Evolutionary conservation across 1,284 basidiomycete genomes (phyloP), one percentile per base, ranked within the genome.

Genomic region (Fomitopsis pinicola): DNA sequence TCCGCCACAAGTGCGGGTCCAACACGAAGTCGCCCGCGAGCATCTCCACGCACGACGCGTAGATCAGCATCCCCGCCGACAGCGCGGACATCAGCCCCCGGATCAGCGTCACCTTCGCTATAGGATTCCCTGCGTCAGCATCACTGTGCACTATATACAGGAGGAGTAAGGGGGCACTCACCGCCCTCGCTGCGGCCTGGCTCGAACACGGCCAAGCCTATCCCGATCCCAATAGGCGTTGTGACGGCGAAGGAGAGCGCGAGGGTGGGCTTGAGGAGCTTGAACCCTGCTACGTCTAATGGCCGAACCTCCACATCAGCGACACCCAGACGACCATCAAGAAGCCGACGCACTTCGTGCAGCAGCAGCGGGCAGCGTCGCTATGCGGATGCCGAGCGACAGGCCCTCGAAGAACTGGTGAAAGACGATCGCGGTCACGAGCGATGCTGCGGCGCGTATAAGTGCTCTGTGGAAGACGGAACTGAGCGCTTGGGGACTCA

Each of bases 341-440:
- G 46, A 69, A 28, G 68, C 63, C 61, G 46, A 61, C 67, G 69
- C 42, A 64, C 62, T 28, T 56, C 40, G 12, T 12, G 62, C 55
- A n/a, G 69, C 63, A 59, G 75, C 60, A 0, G 79, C 74, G 0
- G 87, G 87, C 4, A 92, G 77, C 0, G 81, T 79, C 2, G 90
- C 84, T 67, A 92, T 90, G 19, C 90, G 81, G 58, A 91, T 89
- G 4, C 90, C 90, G 26, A 92, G 79, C 1, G 89, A 90, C 8
- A 92, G 78, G 0, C 90, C 90, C 69, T 92, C 90, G 66, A 92
- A 92, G 9, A 92, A 75, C 68, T 92, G 90, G 69, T 92, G 91
- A 70, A 92, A 92, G 55, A 85, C 76, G 42, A 92, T 84, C 0
- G 91, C 91, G 12, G 85, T 82, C 5, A 89, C 80, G 7, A 92